phyloP scores from a whole-genome alignment of 83 land plant genomes.

The Picea engelmannii region DNA sequence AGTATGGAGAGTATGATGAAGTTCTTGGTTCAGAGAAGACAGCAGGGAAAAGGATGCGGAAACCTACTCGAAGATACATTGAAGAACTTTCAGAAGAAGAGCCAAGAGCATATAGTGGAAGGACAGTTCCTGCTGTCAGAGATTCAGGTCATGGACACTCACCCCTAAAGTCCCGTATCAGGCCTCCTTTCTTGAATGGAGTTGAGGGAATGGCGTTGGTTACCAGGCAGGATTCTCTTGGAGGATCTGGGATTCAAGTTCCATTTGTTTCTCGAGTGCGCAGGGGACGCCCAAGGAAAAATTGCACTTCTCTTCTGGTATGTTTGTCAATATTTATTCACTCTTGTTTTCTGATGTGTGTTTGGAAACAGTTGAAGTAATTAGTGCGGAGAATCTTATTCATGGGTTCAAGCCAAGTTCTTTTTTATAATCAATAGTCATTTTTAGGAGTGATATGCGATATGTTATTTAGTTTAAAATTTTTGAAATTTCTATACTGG shows the following conservation, averaged over 20 bases:
- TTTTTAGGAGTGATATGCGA: too few species aligned
- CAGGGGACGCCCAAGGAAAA: slow-evolving; percentile 64
- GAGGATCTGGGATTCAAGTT: slow-evolving; percentile 58
- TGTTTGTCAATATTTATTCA: slow-evolving; percentile 6
- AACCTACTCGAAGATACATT: slow-evolving; percentile 90
- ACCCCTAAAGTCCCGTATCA: slow-evolving; percentile 12
- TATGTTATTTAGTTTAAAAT: too few species aligned
- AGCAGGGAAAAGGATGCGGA: slow-evolving; percentile 75
- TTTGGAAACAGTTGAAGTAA: not conserved
- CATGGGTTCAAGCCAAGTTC: not conserved
- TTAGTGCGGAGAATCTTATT: not conserved
- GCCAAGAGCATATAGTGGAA: slow-evolving; percentile 32
- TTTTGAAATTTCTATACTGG: too few species aligned
- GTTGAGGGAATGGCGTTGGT: slow-evolving; percentile 19
- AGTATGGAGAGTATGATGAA: slow-evolving; percentile 21
- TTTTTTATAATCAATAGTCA: not conserved
- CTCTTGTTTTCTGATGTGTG: not conserved
- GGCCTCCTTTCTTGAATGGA: slow-evolving; percentile 16
- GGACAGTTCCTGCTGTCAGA: slow-evolving; percentile 23
- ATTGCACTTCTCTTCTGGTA: slow-evolving; percentile 52
- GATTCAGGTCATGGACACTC: slow-evolving; percentile 19
- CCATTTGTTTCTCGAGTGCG: slow-evolving; percentile 56
- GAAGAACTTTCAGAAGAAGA: slow-evolving; percentile 84
- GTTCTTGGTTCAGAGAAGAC: slow-evolving; percentile 21
- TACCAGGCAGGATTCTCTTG: slow-evolving; percentile 50